phyloP scores from a whole-genome alignment of 1,284 basidiomycete species.

The Tranzscheliella williamsii region DNA sequence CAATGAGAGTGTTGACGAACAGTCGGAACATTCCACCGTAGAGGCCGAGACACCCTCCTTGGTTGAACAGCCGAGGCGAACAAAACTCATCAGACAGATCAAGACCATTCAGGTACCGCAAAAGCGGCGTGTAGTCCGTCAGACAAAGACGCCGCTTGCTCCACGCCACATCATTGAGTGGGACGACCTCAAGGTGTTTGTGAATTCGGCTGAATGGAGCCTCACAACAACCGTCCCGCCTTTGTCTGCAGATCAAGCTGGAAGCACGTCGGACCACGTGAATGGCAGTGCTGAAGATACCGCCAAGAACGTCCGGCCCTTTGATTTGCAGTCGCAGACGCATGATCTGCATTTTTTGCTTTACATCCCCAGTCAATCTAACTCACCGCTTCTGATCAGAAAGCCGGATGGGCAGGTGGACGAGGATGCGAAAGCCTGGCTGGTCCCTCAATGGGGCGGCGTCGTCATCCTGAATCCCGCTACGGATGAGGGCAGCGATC shows the following conservation, averaged over 20 bases:
- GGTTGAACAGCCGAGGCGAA: constrained; percentile 1
- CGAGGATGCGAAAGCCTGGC: constrained; percentile 67
- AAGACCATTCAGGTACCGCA: constrained; percentile 12
- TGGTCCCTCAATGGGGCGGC: constrained; percentile 93
- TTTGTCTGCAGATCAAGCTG: too few relatives aligned
- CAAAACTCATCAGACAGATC: constrained; percentile 4
- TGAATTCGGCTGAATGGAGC: constrained; percentile 95
- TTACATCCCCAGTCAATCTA: constrained; percentile 76
- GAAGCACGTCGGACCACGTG: too few relatives aligned
- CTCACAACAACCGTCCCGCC: constrained; percentile 62
- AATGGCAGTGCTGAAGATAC: too few relatives aligned
- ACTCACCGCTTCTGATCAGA: constrained; percentile 74
- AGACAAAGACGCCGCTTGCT: constrained; percentile 3
- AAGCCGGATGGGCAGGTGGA: constrained; percentile 52
- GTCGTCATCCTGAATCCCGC: constrained; percentile 74
- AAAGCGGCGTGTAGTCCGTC: constrained; percentile 3
- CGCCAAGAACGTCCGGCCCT: too few relatives aligned
- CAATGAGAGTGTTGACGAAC: constrained; percentile 6
- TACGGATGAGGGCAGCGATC: background rate
- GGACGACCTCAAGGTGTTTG: constrained; percentile 66
- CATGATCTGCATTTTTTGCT: constrained; percentile 87
- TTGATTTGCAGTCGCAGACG: constrained; percentile 36
- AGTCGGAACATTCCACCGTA: constrained; percentile 1
- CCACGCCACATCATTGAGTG: constrained; percentile 34
- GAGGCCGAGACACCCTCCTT: constrained; percentile 1